phyloP scores from a whole-genome alignment of 352 stramenopile species.

The Phytophthora hybrid region DNA sequence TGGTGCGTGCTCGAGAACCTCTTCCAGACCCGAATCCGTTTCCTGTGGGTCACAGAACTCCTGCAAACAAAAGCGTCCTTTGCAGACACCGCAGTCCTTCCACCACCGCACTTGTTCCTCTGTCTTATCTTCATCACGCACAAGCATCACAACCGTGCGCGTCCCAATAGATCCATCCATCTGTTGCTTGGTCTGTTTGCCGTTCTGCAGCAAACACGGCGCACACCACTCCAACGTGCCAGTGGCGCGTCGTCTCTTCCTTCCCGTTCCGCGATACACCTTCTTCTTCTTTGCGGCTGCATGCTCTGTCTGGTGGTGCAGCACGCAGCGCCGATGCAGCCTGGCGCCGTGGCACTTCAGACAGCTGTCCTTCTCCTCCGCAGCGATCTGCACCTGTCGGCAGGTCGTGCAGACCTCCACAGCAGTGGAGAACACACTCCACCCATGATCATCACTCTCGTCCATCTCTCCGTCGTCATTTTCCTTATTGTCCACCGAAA shows the following conservation, averaged over 20 bases:
- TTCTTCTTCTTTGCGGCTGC: conserved; percentile 22
- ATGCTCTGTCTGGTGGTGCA: conserved; percentile 7
- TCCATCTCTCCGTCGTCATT: conserved; percentile 10
- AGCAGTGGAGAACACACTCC: conserved; percentile 47
- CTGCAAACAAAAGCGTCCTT: conserved; percentile 46
- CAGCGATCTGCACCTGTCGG: conserved; percentile 59
- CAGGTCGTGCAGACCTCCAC: conserved; percentile 69
- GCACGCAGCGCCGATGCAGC: conserved; percentile 52
- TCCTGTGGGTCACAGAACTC: conserved; percentile 49
- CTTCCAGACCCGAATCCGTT: conserved; percentile 36
- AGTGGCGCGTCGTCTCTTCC: conserved; percentile 36
- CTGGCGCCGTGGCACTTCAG: conserved; percentile 35
- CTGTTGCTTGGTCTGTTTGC: conserved; percentile 17
- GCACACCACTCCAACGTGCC: conserved; percentile 32
- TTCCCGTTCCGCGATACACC: conserved; percentile 21
- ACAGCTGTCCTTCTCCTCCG: conserved; percentile 42
- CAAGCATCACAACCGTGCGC: conserved; percentile 52
- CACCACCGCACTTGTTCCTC: conserved; percentile 41
- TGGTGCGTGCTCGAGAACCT: conserved; percentile 42
- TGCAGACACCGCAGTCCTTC: conserved; percentile 42
- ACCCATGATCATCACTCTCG: conserved; percentile 22
- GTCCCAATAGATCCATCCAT: conserved; percentile 43
- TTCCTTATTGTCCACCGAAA: background rate
- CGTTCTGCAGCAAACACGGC: conserved; percentile 27
- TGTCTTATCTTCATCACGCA: conserved; percentile 24